These are phyloP conservation scores for Phoma sp. DNA, from an alignment of 2,329 filamentous ascomycete species.

Conservation along the genomic window DNA sequence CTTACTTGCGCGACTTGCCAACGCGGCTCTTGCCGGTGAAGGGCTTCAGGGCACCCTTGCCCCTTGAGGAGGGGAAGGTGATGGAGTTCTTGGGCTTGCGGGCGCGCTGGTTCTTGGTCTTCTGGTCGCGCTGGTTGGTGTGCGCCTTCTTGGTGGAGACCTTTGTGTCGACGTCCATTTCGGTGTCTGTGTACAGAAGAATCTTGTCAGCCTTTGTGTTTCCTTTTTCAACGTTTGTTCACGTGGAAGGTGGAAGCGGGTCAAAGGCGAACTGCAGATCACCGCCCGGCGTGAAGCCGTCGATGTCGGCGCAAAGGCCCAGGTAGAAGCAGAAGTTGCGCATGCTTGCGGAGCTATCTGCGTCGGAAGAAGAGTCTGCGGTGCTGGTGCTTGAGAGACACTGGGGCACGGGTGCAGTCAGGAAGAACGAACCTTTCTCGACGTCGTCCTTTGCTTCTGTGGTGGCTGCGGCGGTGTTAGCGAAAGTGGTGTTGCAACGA, in stretches of 20 bases:
- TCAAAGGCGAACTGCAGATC: conserved; percentile 47
- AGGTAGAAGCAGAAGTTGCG: conserved; percentile 47
- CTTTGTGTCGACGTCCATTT: conserved; percentile 48
- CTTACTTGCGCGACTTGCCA: conserved; percentile 29
- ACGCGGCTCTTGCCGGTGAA: conserved; percentile 36
- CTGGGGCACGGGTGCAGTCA: conserved; percentile 36
- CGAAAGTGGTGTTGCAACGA: neutral
- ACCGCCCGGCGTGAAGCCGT: conserved; percentile 46
- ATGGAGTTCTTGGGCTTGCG: conserved; percentile 49
- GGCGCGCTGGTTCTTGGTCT: conserved; percentile 45
- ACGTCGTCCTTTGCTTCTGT: conserved; percentile 33
- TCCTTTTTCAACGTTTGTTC: conserved; percentile 21
- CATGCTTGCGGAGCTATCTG: conserved; percentile 27
- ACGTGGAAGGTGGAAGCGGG: conserved; percentile 39
- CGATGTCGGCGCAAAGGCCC: conserved; percentile 48
- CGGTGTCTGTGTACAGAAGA: conserved; percentile 21
- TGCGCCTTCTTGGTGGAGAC: conserved; percentile 39
- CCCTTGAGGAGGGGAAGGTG: conserved; percentile 42
- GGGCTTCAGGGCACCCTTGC: conserved; percentile 45
- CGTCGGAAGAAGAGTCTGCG: conserved; percentile 8
- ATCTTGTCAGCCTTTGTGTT: conserved; percentile 41
- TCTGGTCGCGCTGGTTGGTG: conserved; percentile 33
- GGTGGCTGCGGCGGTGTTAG: conserved; percentile 17
- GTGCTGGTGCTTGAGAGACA: conserved; percentile 26
- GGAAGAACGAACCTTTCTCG: conserved; percentile 41